Evolutionary conservation across 306 rosid genomes (phyloP).

Genomic region (Pyrus communis): DNA sequence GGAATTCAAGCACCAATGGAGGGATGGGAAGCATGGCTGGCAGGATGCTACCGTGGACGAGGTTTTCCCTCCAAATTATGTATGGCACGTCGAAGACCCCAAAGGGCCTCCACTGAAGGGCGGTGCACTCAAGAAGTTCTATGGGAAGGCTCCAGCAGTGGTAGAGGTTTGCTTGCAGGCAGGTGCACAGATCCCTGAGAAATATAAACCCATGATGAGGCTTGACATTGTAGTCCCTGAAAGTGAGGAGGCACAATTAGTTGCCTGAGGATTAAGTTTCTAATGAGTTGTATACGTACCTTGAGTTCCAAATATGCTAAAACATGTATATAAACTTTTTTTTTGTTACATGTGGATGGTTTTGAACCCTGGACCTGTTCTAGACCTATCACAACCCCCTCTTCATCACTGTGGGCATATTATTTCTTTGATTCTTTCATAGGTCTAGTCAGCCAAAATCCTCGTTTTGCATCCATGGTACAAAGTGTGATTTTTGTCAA

Average conservation of each 20-base stretch:
- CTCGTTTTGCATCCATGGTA: no score
- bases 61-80: slow-evolving; percentile 80
- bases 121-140: slow-evolving; percentile 54
- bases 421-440: no score
- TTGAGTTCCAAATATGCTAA: neutral
- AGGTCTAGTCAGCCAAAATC: no score
- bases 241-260: slow-evolving; percentile 56
- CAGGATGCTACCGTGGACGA: slow-evolving; percentile 84
- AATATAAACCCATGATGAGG: slow-evolving; percentile 89
- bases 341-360: neutral
- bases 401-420: no score
- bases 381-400: no score
- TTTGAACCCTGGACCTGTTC: no score
- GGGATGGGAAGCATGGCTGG: slow-evolving; percentile 99
- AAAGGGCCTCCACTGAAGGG: slow-evolving; percentile 60
- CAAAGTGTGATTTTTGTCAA: no score
- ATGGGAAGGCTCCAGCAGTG: slow-evolving; percentile 90
- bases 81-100: slow-evolving; percentile 84
- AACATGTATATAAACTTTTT: neutral
- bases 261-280: slow-evolving; percentile 31
- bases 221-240: slow-evolving; percentile 88
- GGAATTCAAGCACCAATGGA: slow-evolving; percentile 95
- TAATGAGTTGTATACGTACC: neutral
- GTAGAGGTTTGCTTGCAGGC: slow-evolving; percentile 89
- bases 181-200: slow-evolving; percentile 59